Conservation (phyloP, 2,329 filamentous ascomycete species). For the Alternaria sp. region DNA sequence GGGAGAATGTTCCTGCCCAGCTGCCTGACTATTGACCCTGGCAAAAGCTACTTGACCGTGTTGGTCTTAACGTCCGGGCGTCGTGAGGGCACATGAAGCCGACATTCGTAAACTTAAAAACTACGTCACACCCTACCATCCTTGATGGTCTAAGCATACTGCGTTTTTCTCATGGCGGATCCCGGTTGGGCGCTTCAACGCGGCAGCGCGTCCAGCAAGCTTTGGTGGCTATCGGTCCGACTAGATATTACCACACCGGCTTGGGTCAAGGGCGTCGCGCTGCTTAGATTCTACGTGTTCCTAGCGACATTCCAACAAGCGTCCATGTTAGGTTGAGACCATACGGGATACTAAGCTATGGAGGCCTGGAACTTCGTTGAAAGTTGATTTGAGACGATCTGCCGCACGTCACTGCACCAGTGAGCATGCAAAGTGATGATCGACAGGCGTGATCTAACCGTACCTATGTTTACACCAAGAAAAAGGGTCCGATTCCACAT, state of each 20-base stretch:
- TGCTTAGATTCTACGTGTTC: conserved; percentile 19
- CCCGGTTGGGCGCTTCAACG: conserved; percentile 23
- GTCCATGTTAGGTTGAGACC: conserved; percentile 21
- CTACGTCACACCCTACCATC: conserved; percentile 30
- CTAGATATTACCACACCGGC: conserved; percentile 33
- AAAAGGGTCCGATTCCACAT: conserved; percentile 14
- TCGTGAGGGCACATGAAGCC: conserved; percentile 2
- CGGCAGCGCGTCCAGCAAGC: conserved; percentile 31
- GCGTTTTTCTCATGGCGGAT: conserved; percentile 18
- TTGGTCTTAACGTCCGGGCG: conserved; percentile 7
- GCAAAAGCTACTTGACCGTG: neutral
- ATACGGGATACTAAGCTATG: conserved; percentile 20
- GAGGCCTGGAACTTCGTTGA: conserved; percentile 35
- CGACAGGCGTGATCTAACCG: conserved; percentile 16
- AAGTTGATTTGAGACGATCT: conserved; percentile 19
- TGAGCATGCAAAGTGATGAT: conserved; percentile 19
- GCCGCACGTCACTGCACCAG: conserved; percentile 21
- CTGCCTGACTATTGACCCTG: neutral
- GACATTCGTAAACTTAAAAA: conserved; percentile 19
- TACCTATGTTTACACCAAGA: conserved; percentile 14
- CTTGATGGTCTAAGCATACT: conserved; percentile 12
- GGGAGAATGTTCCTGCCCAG: conserved; percentile 22
- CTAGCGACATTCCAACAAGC: conserved; percentile 27
- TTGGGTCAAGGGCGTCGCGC: conserved; percentile 31
- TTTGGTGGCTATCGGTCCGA: conserved; percentile 42